Evolutionary conservation across 1,139 yeast genomes (phyloP).

Genomic region (Eremothecium cymbalariae): DNA sequence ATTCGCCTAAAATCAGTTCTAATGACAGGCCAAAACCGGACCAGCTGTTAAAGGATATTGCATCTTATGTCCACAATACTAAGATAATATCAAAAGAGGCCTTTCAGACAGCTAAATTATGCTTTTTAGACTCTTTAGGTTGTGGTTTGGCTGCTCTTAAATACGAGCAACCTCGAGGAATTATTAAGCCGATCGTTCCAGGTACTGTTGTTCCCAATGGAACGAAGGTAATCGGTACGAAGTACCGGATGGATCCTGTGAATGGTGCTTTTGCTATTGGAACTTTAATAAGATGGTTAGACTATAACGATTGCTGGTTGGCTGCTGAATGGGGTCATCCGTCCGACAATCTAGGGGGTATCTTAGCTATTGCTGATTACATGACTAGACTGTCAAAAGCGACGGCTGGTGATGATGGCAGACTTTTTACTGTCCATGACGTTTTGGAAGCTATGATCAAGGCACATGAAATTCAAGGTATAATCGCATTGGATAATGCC

Average conservation of each 20-base stretch:
- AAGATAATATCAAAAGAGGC: constrained; percentile 42
- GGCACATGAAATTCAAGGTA: constrained; percentile 56
- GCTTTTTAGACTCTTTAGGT: constrained; percentile 49
- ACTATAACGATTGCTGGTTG: constrained; percentile 54
- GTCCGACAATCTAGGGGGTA: constrained; percentile 51
- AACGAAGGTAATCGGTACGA: constrained; percentile 46
- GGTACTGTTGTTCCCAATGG: constrained; percentile 50
- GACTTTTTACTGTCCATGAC: constrained; percentile 40
- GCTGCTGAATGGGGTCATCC: constrained; percentile 67
- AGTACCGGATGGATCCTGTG: constrained; percentile 44
- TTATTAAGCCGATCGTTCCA: constrained; percentile 49
- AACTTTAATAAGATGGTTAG: constrained; percentile 50
- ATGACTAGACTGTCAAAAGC: constrained; percentile 42
- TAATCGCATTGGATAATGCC: constrained; percentile 49
- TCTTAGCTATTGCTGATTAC: constrained; percentile 51
- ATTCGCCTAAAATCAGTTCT: no score
- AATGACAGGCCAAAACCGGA: constrained; percentile 41
- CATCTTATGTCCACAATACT: constrained; percentile 43
- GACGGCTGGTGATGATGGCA: constrained; percentile 34
- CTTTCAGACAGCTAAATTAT: constrained; percentile 44
- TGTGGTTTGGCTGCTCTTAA: constrained; percentile 55
- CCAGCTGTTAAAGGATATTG: constrained; percentile 41
- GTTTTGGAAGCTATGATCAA: constrained; percentile 49
- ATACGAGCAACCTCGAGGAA: constrained; percentile 41
- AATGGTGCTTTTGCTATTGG: constrained; percentile 53